phyloP scores from a whole-genome alignment of 2,329 filamentous ascomycete genomes.

The Hypoxylon sp. region DNA sequence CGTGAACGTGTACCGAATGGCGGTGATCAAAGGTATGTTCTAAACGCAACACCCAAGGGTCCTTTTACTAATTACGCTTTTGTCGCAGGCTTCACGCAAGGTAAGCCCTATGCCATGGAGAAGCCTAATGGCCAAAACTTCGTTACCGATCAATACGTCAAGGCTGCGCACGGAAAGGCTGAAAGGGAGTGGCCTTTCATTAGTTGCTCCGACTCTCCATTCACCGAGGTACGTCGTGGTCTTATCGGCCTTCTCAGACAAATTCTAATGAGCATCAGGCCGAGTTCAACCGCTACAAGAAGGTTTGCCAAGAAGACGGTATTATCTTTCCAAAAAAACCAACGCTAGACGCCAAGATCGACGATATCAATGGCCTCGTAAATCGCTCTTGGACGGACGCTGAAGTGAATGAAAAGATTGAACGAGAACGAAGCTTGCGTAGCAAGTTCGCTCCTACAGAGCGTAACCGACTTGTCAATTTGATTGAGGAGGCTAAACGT shows the following conservation, averaged over 20 bases:
- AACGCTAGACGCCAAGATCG: conserved; percentile 76
- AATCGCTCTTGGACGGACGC: conserved; percentile 85
- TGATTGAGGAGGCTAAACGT: conserved; percentile 74
- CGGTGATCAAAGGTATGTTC: conserved; percentile 80
- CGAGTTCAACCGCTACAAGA: conserved; percentile 86
- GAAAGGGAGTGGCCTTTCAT: conserved; percentile 91
- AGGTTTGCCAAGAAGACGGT: conserved; percentile 78
- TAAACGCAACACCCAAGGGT: neutral
- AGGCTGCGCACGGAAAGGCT: conserved; percentile 84
- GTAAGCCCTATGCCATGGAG: conserved; percentile 86
- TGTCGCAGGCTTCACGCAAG: conserved; percentile 76
- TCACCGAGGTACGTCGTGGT: conserved; percentile 77
- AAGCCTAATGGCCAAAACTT: conserved; percentile 79
- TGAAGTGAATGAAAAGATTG: conserved; percentile 84
- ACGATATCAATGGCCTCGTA: conserved; percentile 83
- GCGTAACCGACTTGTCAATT: conserved; percentile 74
- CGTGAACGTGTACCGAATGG: conserved; percentile 86
- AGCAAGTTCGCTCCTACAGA: conserved; percentile 75
- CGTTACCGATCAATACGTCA: conserved; percentile 86
- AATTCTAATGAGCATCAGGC: conserved; percentile 60
- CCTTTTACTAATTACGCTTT: conserved; percentile 44
- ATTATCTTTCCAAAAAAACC: conserved; percentile 80
- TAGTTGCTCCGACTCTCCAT: conserved; percentile 84
- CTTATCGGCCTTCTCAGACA: neutral
- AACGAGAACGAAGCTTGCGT: conserved; percentile 75